Conservation (phyloP, 106 monocot genomes). For the Xerophyta viscosa region DNA sequence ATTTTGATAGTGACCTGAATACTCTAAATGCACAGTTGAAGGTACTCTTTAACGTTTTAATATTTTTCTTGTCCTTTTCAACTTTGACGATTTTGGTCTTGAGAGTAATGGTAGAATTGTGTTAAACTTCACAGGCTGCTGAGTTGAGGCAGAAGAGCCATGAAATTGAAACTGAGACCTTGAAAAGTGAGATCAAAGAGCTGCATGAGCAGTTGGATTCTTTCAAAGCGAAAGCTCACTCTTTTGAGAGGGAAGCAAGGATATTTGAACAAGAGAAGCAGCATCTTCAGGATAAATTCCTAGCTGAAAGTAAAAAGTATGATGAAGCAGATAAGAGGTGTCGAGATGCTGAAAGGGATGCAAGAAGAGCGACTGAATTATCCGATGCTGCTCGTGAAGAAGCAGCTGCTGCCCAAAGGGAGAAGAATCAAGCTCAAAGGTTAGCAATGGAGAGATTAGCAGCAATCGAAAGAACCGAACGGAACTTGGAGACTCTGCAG, state of each 20-base stretch:
- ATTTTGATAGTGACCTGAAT: constrained; percentile 36
- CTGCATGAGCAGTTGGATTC: constrained; percentile 44
- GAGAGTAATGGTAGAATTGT: too few relatives aligned
- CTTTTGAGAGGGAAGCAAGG: constrained; percentile 52
- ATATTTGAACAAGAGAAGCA: constrained; percentile 80
- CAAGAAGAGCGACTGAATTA: constrained; percentile 63
- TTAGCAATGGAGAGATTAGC: constrained; percentile 75
- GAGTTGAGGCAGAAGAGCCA: constrained; percentile 50
- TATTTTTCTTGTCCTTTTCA: too few relatives aligned
- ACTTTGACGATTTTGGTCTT: too few relatives aligned
- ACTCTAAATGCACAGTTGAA: constrained; percentile 44
- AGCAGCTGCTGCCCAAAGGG: constrained; percentile 57
- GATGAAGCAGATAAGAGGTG: constrained; percentile 69
- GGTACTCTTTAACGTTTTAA: constrained; percentile 18
- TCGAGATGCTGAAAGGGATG: constrained; percentile 67
- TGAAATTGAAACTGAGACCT: constrained; percentile 37
- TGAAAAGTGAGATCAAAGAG: constrained; percentile 55
- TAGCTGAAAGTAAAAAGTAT: constrained; percentile 68
- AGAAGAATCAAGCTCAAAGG: constrained; percentile 66
- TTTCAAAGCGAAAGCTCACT: constrained; percentile 37
- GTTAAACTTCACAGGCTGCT: constrained; percentile 57
- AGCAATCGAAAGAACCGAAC: constrained; percentile 55
- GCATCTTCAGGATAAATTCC: constrained; percentile 74
- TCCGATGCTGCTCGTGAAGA: constrained; percentile 70
- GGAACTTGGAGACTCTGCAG: constrained; percentile 64